Evolutionary conservation across 176 grass and related monocot species (phyloP), one percentile per base, ranked within the genome.

Genomic region (Luzula sylvatica): DNA sequence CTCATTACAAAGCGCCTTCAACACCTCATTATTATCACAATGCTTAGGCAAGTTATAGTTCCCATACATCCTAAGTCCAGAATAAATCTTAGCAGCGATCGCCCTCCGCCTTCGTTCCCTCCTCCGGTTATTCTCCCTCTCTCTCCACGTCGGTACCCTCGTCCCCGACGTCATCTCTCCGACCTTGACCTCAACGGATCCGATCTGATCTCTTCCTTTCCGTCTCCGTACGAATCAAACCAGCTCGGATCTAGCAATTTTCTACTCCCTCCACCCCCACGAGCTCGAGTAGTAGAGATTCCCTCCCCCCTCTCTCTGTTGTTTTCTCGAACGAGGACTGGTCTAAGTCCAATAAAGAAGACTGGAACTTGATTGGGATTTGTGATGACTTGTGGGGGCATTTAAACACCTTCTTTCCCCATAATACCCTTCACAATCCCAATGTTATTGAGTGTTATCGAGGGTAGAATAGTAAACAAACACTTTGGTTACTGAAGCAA

Each of bases 61-160:
- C 11, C 80, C 90, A 24, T 98, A 83, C 40, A 80, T 74, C 55
- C 93, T 72, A 11, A 98, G 86, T 0, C 93, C 93, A 0, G 82
- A 7, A 78, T 83, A 98, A 75, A 98, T 87, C 81, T 98, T 98
- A 26, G 93, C 93, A 3, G 93, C 93, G 56, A 92, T 83, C 72
- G 93, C 86, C 29, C 93, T 78, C 47, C 93, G 68, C 23, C 93
- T 67, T 3, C 93, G 78, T 72, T 98, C 71, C 75, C 93, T 62
- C 42, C 93, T 58, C 16, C 77, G 55, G 64, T 88, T 88, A 70
- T 95, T 95, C 77, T 95, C 90, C 53, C 77, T 62, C 67, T 95
- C 83, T 42, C 57, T 64, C 77, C 73, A 86, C 49, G 90, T 68
- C 58, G 77, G 77, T 53, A 73, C 56, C 47, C 77, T 66, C 54